A percentile compares a stretch with the other conserved stretches of the same genome.
These are phyloP conservation scores for Cladosporium sp. DNA, from an alignment of 2,329 filamentous ascomycete genomes.

Conservation along the genomic window DNA sequence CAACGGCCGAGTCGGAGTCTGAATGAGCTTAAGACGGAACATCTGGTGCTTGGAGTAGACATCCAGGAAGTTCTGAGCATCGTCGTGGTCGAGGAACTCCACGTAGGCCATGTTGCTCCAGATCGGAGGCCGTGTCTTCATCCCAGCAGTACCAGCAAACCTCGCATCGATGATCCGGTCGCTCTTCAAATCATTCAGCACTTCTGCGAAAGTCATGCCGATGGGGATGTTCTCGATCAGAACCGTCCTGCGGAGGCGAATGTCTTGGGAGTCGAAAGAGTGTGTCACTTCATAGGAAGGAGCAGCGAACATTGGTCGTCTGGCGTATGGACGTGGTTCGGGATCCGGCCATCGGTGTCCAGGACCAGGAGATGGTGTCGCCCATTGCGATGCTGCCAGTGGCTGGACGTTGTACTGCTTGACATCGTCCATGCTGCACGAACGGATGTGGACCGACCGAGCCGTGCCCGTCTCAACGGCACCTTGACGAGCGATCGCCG, in stretches of 20 bases:
- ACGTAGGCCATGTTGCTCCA: slow-evolving; percentile 19
- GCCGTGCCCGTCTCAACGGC: not conserved
- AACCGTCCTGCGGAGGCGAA: slow-evolving; percentile 16
- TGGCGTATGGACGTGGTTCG: not conserved
- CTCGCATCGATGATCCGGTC: slow-evolving; percentile 19
- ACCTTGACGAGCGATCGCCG: too few relatives aligned
- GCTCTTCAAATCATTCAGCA: slow-evolving; percentile 21
- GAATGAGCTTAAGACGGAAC: not conserved
- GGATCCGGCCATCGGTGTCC: not conserved
- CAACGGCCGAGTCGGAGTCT: not conserved
- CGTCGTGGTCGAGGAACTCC: slow-evolving; percentile 18
- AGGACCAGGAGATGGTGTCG: not conserved
- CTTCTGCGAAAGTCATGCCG: slow-evolving; percentile 16
- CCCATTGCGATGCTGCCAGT: not conserved
- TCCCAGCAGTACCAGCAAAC: slow-evolving; percentile 17
- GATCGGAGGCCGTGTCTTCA: slow-evolving; percentile 19
- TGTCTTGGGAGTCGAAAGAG: not conserved
- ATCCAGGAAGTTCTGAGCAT: slow-evolving; percentile 16
- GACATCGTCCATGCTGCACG: not conserved
- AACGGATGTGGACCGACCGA: not conserved
- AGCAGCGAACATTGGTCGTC: not conserved
- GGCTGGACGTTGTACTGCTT: not conserved
- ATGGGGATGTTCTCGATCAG: slow-evolving; percentile 22
- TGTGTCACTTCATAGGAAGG: not conserved
- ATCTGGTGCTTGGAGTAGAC: not conserved